Percentiles rank a stretch among this genome's conserved stretches.
Conservation (phyloP, 345 rosid genomes). For the Camelina hispida region DNA sequence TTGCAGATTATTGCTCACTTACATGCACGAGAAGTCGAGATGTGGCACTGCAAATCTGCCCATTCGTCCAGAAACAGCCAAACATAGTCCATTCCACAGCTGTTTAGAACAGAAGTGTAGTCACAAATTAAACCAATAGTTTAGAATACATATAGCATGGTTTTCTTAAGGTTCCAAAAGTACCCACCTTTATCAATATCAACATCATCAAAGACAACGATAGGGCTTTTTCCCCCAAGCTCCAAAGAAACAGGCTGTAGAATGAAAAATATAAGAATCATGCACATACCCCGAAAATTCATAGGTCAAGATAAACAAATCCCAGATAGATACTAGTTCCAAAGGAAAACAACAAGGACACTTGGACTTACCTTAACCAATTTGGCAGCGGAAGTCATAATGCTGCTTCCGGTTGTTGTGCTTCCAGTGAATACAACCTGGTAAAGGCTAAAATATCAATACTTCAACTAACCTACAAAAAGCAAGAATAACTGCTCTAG, state of each 20-base stretch:
- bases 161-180: slow-evolving; percentile 24
- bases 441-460: slow-evolving; percentile 29
- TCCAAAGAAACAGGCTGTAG: slow-evolving; percentile 90
- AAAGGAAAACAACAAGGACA: slow-evolving; percentile 26
- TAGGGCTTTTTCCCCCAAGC: slow-evolving; percentile 97
- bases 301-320: slow-evolving; percentile 2
- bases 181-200: slow-evolving; percentile 83
- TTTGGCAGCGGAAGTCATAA: slow-evolving; percentile 87
- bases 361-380: slow-evolving; percentile 68
- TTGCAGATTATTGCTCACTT: slow-evolving; percentile 46
- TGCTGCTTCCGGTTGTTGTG: slow-evolving; percentile 80
- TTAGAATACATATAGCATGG: slow-evolving; percentile 1
- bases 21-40: slow-evolving; percentile 93
- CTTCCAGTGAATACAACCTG: slow-evolving; percentile 98
- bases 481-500: slow-evolving; percentile 1
- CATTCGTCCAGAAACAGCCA: slow-evolving; percentile 98
- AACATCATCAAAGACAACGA: slow-evolving; percentile 89
- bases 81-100: slow-evolving; percentile 90
- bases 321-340: slow-evolving; percentile 26
- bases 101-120: slow-evolving; percentile 40
- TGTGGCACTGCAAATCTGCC: slow-evolving; percentile 99
- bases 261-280: slow-evolving; percentile 31
- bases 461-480: slow-evolving; percentile 7
- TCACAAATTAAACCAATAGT: slow-evolving; percentile 17
- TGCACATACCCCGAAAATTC: slow-evolving; percentile 21